Evolutionary conservation across 2,329 filamentous ascomycete genomes (phyloP), one percentile per base, ranked within the genome.

Genomic region (Scopulariopsis brevicaulis): DNA sequence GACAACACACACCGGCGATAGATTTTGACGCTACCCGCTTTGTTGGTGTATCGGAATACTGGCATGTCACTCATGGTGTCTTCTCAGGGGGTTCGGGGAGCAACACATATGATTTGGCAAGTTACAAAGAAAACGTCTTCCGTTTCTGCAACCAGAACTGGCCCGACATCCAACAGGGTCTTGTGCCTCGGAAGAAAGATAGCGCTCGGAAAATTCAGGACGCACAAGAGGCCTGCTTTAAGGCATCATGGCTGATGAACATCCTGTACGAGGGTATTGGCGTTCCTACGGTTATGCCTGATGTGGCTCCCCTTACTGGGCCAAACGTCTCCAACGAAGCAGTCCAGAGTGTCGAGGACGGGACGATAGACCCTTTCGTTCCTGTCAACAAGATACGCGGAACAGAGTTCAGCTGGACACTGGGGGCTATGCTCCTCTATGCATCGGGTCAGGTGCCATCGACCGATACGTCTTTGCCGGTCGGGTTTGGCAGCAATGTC

Each of bases 1-100:
- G 94, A 1, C 85, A 93, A 62, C 91, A 97, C 68, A 91, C 94
- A 1, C 94, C 94, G 1, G 89, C 90, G 3, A 96, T 99, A 62
- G 94, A 99, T 69, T 99, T 97, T 67, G 87, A 94, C 61, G 86
- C 97, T 40, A 99, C 99, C 65, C 95, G 96, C 69, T 99, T 99
- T 66, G 86, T 99, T 32, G 94, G 94, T 12, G 93, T 99, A 3
- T 97, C 93, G 1, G 94, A 99, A 68, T 99, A 96, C 72, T 99
- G 94, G 93, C 94, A 99, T 70, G 96, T 93, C 0, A 99, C 94
- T 0, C 94, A 99, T 65, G 91, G 94, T 58, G 86, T 97, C 1
- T 97, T 99, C 65, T 80, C 82, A 61, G 86, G 28, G 28, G 28
- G 89, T 63, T 89, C 91, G 64, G 58, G 59, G n/a, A 54, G 58